Evolutionary conservation across 768 basidiomycete species (phyloP).

Genomic region (Cyclocybe aegerita): DNA sequence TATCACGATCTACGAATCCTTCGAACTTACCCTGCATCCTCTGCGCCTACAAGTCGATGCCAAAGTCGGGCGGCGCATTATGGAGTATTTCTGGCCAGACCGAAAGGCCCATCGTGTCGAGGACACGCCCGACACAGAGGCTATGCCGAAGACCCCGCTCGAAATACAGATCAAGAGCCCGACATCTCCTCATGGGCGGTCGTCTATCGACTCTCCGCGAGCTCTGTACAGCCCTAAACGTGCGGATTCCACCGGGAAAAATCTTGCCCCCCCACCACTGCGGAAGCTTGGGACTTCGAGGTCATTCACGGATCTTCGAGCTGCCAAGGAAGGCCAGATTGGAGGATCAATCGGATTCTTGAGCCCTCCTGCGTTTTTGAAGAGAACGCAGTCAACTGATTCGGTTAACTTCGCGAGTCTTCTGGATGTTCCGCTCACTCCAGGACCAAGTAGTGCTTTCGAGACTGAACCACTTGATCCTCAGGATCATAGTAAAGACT

Average conservation of each 20-base stretch:
- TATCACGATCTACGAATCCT: slow-evolving; percentile 83
- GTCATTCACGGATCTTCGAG: slow-evolving; percentile 70
- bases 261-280: slow-evolving; percentile 35
- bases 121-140: slow-evolving; percentile 18
- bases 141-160: slow-evolving; percentile 8
- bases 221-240: slow-evolving; percentile 24
- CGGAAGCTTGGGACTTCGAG: slow-evolving; percentile 59
- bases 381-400: slow-evolving; percentile 23
- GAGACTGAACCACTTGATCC: slow-evolving; percentile 10
- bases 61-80: slow-evolving; percentile 72
- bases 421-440: slow-evolving; percentile 12
- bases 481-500: slow-evolving; percentile 23
- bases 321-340: slow-evolving; percentile 34
- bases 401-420: slow-evolving; percentile 18
- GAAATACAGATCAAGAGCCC: slow-evolving; percentile 24
- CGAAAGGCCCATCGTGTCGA: slow-evolving; percentile 41
- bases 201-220: slow-evolving; percentile 54
- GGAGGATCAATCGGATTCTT: slow-evolving; percentile 26
- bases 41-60: slow-evolving; percentile 87
- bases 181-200: slow-evolving; percentile 25
- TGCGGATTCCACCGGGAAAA: slow-evolving; percentile 1
- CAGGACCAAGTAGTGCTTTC: slow-evolving; percentile 4
- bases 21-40: slow-evolving; percentile 82
- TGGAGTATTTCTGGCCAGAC: slow-evolving; percentile 87
- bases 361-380: slow-evolving; percentile 20